phyloP scores from a whole-genome alignment of 257 asterid species.

The Lavandula angustifolia region DNA sequence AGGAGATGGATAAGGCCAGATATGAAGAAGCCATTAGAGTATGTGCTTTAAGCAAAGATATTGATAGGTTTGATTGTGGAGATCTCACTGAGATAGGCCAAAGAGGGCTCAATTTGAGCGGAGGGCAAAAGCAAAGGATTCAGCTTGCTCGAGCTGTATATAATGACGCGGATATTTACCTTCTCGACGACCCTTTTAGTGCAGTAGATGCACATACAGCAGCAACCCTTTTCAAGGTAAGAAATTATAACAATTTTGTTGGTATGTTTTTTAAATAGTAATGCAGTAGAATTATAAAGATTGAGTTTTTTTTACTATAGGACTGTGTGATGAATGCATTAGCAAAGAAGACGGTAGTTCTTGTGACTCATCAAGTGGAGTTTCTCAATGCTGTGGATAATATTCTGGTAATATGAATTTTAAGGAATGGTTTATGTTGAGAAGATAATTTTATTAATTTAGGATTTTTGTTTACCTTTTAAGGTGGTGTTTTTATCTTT shows the following conservation, averaged over 20 bases:
- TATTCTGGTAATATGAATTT: conserved; percentile 55
- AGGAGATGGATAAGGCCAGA: conserved; percentile 52
- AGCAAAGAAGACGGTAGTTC: conserved; percentile 64
- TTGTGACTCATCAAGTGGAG: conserved; percentile 87
- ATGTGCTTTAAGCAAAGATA: conserved; percentile 70
- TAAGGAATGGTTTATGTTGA: background rate
- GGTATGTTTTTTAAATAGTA: background rate
- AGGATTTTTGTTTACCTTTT: background rate
- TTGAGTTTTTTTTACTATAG: conserved; percentile 38
- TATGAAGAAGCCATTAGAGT: conserved; percentile 59
- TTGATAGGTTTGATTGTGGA: conserved; percentile 58
- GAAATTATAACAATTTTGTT: background rate
- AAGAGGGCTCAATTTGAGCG: conserved; percentile 79
- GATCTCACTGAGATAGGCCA: conserved; percentile 90
- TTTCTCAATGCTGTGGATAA: conserved; percentile 59
- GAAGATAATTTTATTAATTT: too few species aligned
- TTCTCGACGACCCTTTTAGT: conserved; percentile 85
- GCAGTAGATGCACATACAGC: conserved; percentile 94
- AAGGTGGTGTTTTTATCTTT: background rate
- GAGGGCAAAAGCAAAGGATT: conserved; percentile 86
- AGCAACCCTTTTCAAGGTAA: conserved; percentile 62
- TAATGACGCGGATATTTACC: conserved; percentile 66
- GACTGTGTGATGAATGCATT: conserved; percentile 72
- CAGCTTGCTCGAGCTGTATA: conserved; percentile 89
- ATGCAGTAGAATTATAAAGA: background rate